Evolutionary conservation across 129 eudicot species (phyloP), one percentile per base, ranked within the genome.

Genomic region (Tanacetum coccineum): DNA sequence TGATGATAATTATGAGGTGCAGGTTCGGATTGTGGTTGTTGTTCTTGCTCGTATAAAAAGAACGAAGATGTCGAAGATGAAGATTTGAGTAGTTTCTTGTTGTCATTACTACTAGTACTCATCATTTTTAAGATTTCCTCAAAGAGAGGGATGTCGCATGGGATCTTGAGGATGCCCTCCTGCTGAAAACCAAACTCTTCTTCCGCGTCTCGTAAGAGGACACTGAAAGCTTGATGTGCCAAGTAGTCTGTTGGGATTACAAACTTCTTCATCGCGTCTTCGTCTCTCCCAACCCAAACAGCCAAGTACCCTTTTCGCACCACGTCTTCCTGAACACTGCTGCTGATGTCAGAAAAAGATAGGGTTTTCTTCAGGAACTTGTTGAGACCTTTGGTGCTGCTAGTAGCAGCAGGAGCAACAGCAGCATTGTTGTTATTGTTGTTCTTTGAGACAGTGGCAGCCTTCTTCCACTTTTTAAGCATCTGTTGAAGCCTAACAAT

Each of bases 111-210:
- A 36, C 42, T 36, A 36, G 9, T 36, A 36, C 42, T 36, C 81
- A 83, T 62, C 79, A 78, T 66, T 61, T 80, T 82, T 53, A 94
- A 72, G 10, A 94, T 78, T 25, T 79, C 80, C 68, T 86, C 87
- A 36, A 94, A 94, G 47, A 94, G 53, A 0, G 79, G 76, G 39
- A 94, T 80, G 14, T 89, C 82, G 30, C 96, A 94, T 8, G 99
- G 99, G 60, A 94, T 81, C 85, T 78, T 81, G 9, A 94, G 90
- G 18, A 89, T 83, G 0, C 99, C 99, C 60, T 88, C 90, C 73
- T 89, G 92, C 21, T 93, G 99, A 76, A 94, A 94, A 3, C 99
- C 99, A 51, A 94, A 94, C 68, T 94, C 99, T 55, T 88, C 99
- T 73, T 94, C 99, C 0, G 96, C 99, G 40, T 94, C 93, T 54